Percentiles rank a stretch among this genome's conserved stretches.
These are phyloP conservation scores for Aureobasidium sp. DNA, from an alignment of 2,329 filamentous ascomycete genomes.

Conservation along the genomic window DNA sequence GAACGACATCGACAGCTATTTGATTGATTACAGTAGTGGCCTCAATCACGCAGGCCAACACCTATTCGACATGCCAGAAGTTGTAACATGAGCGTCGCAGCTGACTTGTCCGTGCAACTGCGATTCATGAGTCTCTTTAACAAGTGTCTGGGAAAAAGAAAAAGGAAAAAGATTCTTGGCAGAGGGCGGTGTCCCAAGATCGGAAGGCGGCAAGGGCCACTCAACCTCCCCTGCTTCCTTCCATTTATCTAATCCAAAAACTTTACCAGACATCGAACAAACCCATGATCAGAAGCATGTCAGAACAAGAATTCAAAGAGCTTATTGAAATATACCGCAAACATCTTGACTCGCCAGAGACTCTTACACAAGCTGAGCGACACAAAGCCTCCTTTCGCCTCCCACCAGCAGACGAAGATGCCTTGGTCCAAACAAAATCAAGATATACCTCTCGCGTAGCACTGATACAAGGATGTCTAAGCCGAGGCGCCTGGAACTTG, in stretches of 20 bases:
- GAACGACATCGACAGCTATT: constrained; percentile 7
- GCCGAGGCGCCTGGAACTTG: not conserved
- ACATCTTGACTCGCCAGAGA: not conserved
- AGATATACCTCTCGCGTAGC: not conserved
- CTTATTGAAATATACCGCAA: not conserved
- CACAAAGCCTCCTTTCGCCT: not conserved
- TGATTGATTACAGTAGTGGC: not conserved
- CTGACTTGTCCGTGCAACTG: too few relatives aligned
- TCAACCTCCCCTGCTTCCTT: not conserved
- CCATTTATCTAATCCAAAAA: too few relatives aligned
- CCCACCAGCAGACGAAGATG: not conserved
- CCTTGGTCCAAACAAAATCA: not conserved
- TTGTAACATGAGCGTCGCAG: not conserved
- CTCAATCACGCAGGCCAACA: not conserved
- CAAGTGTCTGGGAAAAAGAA: too few relatives aligned
- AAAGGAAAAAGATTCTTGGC: too few relatives aligned
- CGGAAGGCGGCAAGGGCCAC: not conserved
- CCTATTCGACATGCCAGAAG: not conserved
- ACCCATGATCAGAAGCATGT: not conserved
- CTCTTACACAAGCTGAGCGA: not conserved
- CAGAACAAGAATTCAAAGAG: not conserved
- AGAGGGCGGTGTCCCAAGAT: not conserved
- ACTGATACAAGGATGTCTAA: not conserved
- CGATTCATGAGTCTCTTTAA: too few relatives aligned
- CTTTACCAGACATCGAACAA: not conserved